phyloP scores from a whole-genome alignment of 257 asterid species.

The Solanum pinnatisectum region DNA sequence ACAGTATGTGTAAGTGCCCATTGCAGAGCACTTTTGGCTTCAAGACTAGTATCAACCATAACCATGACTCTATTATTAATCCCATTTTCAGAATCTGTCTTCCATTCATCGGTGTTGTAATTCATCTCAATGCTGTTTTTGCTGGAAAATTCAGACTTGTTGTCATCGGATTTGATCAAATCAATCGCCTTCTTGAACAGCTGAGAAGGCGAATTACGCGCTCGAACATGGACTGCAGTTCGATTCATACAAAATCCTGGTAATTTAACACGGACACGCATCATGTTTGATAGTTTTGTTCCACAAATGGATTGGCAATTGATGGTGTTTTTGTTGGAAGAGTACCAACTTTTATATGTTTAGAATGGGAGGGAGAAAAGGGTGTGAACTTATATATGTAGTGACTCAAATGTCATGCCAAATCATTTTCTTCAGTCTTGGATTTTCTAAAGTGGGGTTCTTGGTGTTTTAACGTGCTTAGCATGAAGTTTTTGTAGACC shows the following conservation, averaged over 20 bases:
- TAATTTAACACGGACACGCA: slow-evolving; percentile 22
- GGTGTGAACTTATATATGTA: not conserved
- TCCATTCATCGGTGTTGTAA: slow-evolving; percentile 19
- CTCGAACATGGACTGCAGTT: slow-evolving; percentile 32
- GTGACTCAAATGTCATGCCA: slow-evolving; percentile 16
- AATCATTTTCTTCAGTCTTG: slow-evolving; percentile 18
- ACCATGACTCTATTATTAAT: slow-evolving; percentile 80
- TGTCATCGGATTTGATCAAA: slow-evolving; percentile 17
- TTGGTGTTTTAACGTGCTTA: slow-evolving; percentile 39
- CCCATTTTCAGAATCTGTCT: slow-evolving; percentile 27
- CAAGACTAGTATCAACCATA: slow-evolving; percentile 51
- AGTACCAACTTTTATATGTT: not conserved
- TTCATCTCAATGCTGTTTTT: slow-evolving; percentile 25
- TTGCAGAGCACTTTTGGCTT: slow-evolving; percentile 67
- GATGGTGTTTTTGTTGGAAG: not conserved
- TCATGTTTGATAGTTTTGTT: not conserved
- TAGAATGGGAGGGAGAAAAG: not conserved
- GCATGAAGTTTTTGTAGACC: slow-evolving; percentile 29
- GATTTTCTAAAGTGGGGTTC: slow-evolving; percentile 11
- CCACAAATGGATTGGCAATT: not conserved
- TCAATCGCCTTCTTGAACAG: slow-evolving; percentile 21
- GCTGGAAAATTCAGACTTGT: slow-evolving; percentile 21
- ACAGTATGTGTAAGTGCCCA: slow-evolving; percentile 88
- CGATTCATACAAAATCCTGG: slow-evolving; percentile 41
- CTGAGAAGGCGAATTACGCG: slow-evolving; percentile 46